phyloP scores from a whole-genome alignment of 2,329 filamentous ascomycete species.

The Monilinia fructicola region DNA sequence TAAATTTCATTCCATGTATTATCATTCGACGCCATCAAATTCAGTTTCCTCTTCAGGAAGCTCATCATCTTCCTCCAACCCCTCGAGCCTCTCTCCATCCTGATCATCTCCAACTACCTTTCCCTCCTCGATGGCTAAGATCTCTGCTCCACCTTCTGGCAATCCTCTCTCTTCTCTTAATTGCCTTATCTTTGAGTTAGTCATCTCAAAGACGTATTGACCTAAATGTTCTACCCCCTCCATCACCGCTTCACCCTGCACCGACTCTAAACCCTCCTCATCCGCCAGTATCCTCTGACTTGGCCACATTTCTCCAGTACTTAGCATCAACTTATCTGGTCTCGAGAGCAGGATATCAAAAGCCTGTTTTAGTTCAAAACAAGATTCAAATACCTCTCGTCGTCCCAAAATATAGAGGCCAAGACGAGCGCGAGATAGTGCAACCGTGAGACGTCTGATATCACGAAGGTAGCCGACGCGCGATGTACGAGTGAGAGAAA shows the following conservation, averaged over 20 bases:
- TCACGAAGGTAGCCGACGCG: constrained; percentile 91
- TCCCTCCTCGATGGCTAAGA: constrained; percentile 3
- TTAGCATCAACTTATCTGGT: constrained; percentile 78
- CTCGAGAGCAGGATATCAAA: constrained; percentile 76
- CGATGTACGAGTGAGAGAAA: constrained; percentile 86
- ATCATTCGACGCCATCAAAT: constrained; percentile 10
- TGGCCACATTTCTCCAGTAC: constrained; percentile 85
- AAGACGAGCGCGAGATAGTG: constrained; percentile 85
- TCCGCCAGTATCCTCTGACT: constrained; percentile 53
- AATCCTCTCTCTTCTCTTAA: constrained; percentile 38
- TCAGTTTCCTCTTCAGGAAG: neutral
- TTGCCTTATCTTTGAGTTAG: constrained; percentile 49
- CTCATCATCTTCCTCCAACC: neutral
- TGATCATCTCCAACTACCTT: constrained; percentile 5
- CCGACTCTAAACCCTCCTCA: constrained; percentile 46
- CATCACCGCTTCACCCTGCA: constrained; percentile 68
- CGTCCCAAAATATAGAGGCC: constrained; percentile 92
- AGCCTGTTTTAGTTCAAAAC: constrained; percentile 81
- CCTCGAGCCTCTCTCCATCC: constrained; percentile 7
- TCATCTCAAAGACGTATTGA: constrained; percentile 97
- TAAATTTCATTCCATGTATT: neutral
- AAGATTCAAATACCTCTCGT: constrained; percentile 82
- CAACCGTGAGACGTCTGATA: constrained; percentile 89
- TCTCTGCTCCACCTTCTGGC: constrained; percentile 19
- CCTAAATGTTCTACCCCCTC: constrained; percentile 90